phyloP scores from a whole-genome alignment of 2,329 filamentous ascomycete species.

The Neopestalotiopsis sp. region DNA sequence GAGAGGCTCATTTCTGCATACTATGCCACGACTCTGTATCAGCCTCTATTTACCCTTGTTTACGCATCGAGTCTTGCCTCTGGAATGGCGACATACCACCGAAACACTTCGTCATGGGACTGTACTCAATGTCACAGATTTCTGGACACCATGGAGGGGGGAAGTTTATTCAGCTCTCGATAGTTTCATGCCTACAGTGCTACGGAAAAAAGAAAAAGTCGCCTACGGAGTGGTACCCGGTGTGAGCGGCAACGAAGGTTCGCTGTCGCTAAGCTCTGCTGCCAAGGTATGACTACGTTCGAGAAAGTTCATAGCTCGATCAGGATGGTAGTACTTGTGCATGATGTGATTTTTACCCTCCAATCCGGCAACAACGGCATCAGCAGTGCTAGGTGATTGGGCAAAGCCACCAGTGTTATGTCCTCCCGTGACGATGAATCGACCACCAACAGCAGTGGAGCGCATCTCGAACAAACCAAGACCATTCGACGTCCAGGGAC shows the following conservation, averaged over 20 bases:
- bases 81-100: too few relatives aligned
- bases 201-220: background rate
- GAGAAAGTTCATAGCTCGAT: background rate
- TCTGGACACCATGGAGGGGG: background rate
- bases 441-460: background rate
- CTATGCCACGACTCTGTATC: too few relatives aligned
- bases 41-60: too few relatives aligned
- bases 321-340: background rate
- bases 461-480: background rate
- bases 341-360: background rate
- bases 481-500: background rate
- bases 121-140: too few relatives aligned
- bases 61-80: too few relatives aligned
- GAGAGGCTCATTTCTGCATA: too few relatives aligned
- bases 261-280: background rate
- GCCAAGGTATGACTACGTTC: background rate
- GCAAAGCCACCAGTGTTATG: conserved; percentile 9
- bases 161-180: background rate
- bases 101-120: too few relatives aligned
- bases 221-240: background rate
- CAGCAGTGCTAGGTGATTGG: conserved; percentile 11
- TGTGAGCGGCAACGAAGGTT: background rate
- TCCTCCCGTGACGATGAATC: conserved; percentile 4
- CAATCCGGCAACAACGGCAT: background rate
- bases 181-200: background rate